phyloP scores from a whole-genome alignment of 768 basidiomycete species.

The Kwoniella sp. region DNA sequence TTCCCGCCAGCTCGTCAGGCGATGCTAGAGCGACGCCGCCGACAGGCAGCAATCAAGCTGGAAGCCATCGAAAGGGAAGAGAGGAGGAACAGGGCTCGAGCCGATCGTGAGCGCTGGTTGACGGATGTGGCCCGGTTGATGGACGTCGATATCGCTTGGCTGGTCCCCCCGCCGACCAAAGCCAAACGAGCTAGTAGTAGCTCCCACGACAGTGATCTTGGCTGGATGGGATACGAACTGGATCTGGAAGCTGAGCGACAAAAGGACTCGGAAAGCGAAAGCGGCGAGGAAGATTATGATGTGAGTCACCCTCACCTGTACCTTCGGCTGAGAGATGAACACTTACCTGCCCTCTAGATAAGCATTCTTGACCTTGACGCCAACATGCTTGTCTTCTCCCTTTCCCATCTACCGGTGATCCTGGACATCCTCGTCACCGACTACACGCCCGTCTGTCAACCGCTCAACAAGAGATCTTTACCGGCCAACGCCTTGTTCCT shows the following conservation, averaged over 20 bases:
- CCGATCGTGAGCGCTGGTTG: slow-evolving; percentile 35
- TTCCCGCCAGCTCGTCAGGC: slow-evolving; percentile 25
- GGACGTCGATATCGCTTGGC: slow-evolving; percentile 29
- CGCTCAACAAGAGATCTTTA: slow-evolving; percentile 56
- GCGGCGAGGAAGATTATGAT: slow-evolving; percentile 21
- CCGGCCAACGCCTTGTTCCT: slow-evolving; percentile 90
- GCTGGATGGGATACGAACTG: slow-evolving; percentile 57
- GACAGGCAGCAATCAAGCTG: slow-evolving; percentile 34
- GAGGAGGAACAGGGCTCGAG: slow-evolving; percentile 2
- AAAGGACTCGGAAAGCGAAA: slow-evolving; percentile 58
- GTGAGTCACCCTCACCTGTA: background rate
- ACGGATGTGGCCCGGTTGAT: slow-evolving; percentile 28
- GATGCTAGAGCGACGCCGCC: slow-evolving; percentile 68
- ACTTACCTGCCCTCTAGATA: background rate
- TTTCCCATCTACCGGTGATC: slow-evolving; percentile 67
- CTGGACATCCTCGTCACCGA: slow-evolving; percentile 76
- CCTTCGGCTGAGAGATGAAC: background rate
- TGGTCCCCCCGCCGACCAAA: slow-evolving; percentile 5
- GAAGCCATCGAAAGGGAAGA: slow-evolving; percentile 20
- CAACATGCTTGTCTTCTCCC: slow-evolving; percentile 85
- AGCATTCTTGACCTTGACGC: slow-evolving; percentile 59
- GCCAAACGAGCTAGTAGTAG: slow-evolving; percentile 5
- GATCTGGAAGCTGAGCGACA: slow-evolving; percentile 56
- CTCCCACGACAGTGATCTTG: slow-evolving; percentile 12
- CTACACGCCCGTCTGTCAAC: slow-evolving; percentile 65